These are phyloP conservation scores for Coelastrella sp. DNA, from an alignment of 139 green algal species.

Conservation along the genomic window DNA sequence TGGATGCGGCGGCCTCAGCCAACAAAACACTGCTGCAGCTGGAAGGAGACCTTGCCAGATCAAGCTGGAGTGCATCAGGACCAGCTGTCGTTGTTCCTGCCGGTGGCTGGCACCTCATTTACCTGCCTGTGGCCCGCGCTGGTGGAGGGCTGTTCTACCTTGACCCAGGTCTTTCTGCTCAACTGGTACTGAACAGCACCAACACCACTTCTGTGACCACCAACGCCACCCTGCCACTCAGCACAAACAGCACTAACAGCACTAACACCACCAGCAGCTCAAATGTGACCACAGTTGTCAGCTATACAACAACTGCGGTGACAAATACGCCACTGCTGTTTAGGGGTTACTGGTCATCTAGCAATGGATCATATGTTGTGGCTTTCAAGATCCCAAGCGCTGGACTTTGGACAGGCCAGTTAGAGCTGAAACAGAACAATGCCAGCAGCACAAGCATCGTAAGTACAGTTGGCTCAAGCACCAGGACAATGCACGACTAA, in stretches of 20 bases:
- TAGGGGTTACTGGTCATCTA: slow-evolving; percentile 14
- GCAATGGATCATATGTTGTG: slow-evolving; percentile 11
- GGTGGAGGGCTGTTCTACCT: not conserved
- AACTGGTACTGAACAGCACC: not conserved
- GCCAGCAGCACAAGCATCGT: not conserved
- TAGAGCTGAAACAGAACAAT: not conserved
- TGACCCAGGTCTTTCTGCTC: not conserved
- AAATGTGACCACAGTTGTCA: not conserved
- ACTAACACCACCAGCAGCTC: not conserved
- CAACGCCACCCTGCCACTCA: too few relatives aligned
- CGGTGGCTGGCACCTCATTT: slow-evolving; percentile 2
- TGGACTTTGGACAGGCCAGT: not conserved
- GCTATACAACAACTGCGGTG: not conserved
- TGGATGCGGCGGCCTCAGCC: not conserved
- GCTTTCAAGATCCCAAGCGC: not conserved
- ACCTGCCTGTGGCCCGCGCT: not conserved
- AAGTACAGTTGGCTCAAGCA: not conserved
- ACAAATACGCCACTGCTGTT: not conserved
- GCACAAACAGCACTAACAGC: not conserved
- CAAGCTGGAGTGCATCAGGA: not conserved
- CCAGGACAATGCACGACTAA: not conserved
- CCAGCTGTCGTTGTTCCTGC: not conserved
- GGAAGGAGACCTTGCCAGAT: not conserved
- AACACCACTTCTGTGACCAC: too few relatives aligned
- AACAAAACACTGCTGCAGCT: not conserved